Percentiles rank a stretch among this genome's conserved stretches.
phyloP scores from a whole-genome alignment of 2,329 filamentous ascomycete genomes.

The Aaosphaeria arxii region DNA sequence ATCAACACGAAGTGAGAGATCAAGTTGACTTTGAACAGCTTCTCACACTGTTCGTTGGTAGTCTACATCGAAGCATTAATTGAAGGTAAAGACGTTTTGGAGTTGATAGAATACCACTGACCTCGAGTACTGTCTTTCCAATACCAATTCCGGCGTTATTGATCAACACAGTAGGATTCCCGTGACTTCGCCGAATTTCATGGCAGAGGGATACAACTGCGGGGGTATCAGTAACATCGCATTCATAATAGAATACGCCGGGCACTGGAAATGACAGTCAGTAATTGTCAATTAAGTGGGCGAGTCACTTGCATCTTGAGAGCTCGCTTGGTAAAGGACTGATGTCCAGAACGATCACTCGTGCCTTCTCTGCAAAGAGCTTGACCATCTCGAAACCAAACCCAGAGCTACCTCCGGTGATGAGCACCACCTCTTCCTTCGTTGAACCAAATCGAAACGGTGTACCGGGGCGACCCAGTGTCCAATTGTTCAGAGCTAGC shows the following conservation, averaged over 20 bases:
- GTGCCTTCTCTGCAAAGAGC: conserved; percentile 15
- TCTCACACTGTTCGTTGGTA: conserved; percentile 21
- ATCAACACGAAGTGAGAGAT: conserved; percentile 25
- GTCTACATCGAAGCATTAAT: conserved; percentile 11
- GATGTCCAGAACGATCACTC: conserved; percentile 23
- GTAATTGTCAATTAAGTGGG: neutral
- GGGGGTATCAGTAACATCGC: conserved; percentile 19
- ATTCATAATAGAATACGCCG: conserved; percentile 23
- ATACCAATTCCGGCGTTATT: conserved; percentile 29
- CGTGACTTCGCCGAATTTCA: conserved; percentile 16
- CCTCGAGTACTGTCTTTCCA: conserved; percentile 18
- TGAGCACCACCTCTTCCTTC: conserved; percentile 23
- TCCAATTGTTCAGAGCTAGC: conserved; percentile 36
- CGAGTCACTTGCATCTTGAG: conserved; percentile 1
- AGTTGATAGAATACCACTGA: conserved; percentile 1
- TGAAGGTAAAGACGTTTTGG: neutral
- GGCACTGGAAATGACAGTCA: conserved; percentile 6
- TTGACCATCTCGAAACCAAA: conserved; percentile 31
- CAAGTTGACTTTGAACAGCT: conserved; percentile 28
- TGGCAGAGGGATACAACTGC: conserved; percentile 15
- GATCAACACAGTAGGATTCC: conserved; percentile 25
- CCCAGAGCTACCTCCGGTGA: conserved; percentile 27
- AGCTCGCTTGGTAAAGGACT: conserved; percentile 19
- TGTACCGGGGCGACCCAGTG: conserved; percentile 17
- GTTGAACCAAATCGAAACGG: conserved; percentile 16